These are phyloP conservation scores for Claviceps quebecensis DNA, from an alignment of 2,329 filamentous ascomycete species.

Conservation along the genomic window DNA sequence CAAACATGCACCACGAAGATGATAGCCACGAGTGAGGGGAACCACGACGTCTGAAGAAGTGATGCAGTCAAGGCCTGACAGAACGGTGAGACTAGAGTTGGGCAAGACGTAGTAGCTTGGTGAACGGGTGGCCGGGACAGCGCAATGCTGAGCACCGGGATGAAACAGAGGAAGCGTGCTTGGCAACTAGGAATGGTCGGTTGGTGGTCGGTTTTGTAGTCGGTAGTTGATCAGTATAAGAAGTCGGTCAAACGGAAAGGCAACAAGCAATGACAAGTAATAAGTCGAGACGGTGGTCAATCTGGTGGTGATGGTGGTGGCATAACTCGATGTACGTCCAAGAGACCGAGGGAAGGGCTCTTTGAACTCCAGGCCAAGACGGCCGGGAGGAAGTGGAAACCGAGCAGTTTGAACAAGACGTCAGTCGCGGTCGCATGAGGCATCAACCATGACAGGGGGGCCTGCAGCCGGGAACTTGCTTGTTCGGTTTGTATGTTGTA, in stretches of 20 bases:
- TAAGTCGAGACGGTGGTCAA: background rate
- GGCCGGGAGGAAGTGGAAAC: slow-evolving; percentile 3
- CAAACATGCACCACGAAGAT: slow-evolving; percentile 19
- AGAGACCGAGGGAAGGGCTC: background rate
- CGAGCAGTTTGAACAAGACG: slow-evolving; percentile 2
- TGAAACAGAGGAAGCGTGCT: slow-evolving; percentile 2
- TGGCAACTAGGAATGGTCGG: background rate
- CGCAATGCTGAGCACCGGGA: slow-evolving; percentile 10
- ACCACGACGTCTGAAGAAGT: slow-evolving; percentile 14
- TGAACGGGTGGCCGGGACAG: slow-evolving; percentile 11
- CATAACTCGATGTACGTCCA: background rate
- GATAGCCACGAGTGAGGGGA: slow-evolving; percentile 17
- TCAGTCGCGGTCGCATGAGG: slow-evolving; percentile 7
- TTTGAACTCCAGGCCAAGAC: background rate
- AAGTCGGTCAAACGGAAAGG: background rate
- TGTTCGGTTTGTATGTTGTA: slow-evolving; percentile 6
- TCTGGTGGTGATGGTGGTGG: background rate
- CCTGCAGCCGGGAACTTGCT: slow-evolving; percentile 17
- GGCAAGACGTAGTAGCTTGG: background rate
- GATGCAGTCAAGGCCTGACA: background rate
- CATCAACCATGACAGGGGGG: slow-evolving; percentile 9
- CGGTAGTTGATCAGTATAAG: background rate
- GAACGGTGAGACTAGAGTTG: background rate
- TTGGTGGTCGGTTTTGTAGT: background rate
- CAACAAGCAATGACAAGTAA: background rate